Conservation (phyloP, 306 rosid genomes). For the Glycine tomentella region DNA sequence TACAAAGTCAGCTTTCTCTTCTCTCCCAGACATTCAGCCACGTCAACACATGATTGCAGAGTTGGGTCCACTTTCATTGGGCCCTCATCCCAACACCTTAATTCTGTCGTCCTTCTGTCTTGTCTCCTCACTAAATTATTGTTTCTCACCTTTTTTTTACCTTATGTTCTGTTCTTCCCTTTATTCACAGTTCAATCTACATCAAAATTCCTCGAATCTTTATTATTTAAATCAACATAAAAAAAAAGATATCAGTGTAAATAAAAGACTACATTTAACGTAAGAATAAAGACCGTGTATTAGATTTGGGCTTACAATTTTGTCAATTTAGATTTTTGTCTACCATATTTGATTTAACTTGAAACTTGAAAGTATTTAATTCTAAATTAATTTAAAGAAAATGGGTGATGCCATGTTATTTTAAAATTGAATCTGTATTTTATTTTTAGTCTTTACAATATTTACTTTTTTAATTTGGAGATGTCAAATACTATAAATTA, state of each 20-base stretch:
- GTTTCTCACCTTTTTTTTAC: neutral
- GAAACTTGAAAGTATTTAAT: neutral
- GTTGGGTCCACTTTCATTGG: slow-evolving; percentile 26
- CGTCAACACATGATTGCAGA: slow-evolving; percentile 40
- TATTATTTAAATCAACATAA: neutral
- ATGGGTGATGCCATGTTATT: neutral
- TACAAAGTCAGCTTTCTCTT: slow-evolving; percentile 8
- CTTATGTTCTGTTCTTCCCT: neutral
- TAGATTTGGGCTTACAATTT: neutral
- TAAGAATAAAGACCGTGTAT: neutral
- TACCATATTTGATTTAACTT: neutral
- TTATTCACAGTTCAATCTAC: neutral
- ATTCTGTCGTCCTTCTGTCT: slow-evolving; percentile 41
- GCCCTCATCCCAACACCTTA: slow-evolving; percentile 41
- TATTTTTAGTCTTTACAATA: neutral
- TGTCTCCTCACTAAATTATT: slow-evolving; percentile 33
- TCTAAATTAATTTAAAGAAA: too few relatives aligned
- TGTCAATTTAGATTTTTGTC: neutral
- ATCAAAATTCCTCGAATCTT: neutral
- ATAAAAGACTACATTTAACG: neutral
- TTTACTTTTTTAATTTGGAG: neutral
- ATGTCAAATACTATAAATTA: neutral
- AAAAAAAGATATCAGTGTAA: neutral
- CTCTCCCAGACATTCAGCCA: slow-evolving; percentile 35
- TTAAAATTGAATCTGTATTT: neutral